Evolutionary conservation across 495 filamentous ascomycete genomes (phyloP), one percentile per base, ranked within the genome.

Genomic region (Penicillium atrosanguineum): DNA sequence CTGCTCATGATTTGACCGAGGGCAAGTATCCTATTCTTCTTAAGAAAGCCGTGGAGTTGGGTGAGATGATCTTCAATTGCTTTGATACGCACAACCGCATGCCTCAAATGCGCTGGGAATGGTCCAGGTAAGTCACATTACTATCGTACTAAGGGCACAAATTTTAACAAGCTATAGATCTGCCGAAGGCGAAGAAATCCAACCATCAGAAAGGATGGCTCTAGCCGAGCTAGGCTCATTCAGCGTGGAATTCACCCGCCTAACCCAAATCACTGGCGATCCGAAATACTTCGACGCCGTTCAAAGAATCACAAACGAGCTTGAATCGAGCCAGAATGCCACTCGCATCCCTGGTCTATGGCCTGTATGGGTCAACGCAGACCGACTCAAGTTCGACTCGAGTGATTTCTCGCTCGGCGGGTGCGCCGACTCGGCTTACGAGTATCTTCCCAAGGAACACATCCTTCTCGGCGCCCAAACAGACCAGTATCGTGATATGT

Each of bases 71-170:
- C 31, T 95, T 91, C 74, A 83, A 88, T 52, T 86, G 89, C 8
- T 99, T 99, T 68, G 94, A 99, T 67, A 97, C 94, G 14, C 89
- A 90, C 2, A 97, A 97, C 64, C 80, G 90, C 48, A 95, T 99
- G 90, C 94, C 93, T 9, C 66, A 89, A 48, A 79, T 79, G 36
- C 71, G 77, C 48, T 85, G 75, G 77, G 59, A 75, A 38, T 80
- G 76, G 69, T 71, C 75, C 25, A 69, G 62, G 70, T 73, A 48
- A 67, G 65, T 37, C 21, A 15, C 0, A 29, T 1, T 19, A 21
- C 25, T 31, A 12, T 14, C 12, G 11, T 3, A 18, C 7, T 5
- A n/a, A 36, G 20, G 25, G 20, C 20, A 42, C 1, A n/a, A 7
- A 31, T 43, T 42, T 50, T 71, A 36, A 68, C 46, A 8, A 12